A percentile compares a stretch with the other conserved stretches of the same genome.
Conservation (phyloP, 2,329 filamentous ascomycete genomes). For the Fusarium mundagurra region DNA sequence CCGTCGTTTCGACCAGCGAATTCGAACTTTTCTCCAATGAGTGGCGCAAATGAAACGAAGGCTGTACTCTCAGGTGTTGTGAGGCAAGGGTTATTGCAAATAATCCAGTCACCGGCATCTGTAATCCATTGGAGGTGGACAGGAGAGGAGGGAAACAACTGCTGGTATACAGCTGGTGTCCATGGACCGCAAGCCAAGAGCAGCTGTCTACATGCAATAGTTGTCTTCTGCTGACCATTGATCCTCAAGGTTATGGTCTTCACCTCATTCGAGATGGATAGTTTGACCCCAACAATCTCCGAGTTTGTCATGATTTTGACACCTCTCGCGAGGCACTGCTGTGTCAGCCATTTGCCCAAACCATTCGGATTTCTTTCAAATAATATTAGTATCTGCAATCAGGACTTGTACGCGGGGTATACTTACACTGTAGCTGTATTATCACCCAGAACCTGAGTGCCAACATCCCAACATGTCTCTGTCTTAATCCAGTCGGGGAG, state of each 20-base stretch:
- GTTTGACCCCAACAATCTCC: fast-evolving
- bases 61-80: fast-evolving
- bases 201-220: fast-evolving
- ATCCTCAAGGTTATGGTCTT: background rate
- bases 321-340: background rate
- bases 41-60: background rate
- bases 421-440: background rate
- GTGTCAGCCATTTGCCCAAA: background rate
- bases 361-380: background rate
- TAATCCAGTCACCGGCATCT: background rate
- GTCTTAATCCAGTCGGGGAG: background rate
- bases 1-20: background rate
- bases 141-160: background rate
- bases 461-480: background rate
- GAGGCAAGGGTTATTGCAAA: fast-evolving
- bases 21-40: background rate
- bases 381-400: background rate
- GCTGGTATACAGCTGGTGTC: background rate
- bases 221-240: no score
- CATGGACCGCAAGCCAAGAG: background rate
- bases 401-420: no score
- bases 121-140: background rate
- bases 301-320: background rate
- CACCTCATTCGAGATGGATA: background rate
- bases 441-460: fast-evolving